phyloP scores from a whole-genome alignment of 169 alveolate genomes.

The Neospora caninum region DNA sequence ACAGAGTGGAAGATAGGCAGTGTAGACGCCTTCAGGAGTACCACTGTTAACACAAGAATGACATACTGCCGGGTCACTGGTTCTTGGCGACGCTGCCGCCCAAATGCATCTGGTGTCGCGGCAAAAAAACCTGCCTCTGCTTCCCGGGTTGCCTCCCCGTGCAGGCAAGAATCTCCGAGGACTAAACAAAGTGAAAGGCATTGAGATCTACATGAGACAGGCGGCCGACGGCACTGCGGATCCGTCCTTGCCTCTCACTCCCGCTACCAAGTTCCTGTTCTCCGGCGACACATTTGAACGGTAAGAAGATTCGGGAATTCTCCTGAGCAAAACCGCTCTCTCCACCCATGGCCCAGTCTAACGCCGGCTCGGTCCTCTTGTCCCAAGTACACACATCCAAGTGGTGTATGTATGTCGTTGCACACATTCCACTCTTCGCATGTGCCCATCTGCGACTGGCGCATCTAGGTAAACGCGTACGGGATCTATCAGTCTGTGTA shows the following conservation, averaged over 20 bases:
- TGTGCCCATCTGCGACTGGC: no score
- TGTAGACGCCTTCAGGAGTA: no score
- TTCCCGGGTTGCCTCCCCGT: not conserved
- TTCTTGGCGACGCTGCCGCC: not conserved
- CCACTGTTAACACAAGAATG: not conserved
- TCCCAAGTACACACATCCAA: no score
- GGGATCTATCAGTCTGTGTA: no score
- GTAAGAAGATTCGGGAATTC: not conserved
- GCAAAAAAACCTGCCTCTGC: not conserved
- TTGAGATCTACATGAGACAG: not conserved
- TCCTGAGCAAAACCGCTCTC: no score
- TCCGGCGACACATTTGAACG: conserved; percentile 47
- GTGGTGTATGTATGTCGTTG: no score
- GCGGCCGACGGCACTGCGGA: not conserved
- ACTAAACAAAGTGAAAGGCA: not conserved
- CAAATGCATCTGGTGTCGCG: not conserved
- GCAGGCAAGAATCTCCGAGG: conserved; percentile 34
- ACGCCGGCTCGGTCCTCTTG: no score
- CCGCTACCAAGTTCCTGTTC: conserved; percentile 30
- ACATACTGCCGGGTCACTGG: not conserved
- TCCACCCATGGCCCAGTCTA: no score
- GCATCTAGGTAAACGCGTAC: no score
- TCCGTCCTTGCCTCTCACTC: not conserved
- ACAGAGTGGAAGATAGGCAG: no score
- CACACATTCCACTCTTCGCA: no score